Conservation (phyloP, 2,329 filamentous ascomycete species). For the Trichoderma sp. region DNA sequence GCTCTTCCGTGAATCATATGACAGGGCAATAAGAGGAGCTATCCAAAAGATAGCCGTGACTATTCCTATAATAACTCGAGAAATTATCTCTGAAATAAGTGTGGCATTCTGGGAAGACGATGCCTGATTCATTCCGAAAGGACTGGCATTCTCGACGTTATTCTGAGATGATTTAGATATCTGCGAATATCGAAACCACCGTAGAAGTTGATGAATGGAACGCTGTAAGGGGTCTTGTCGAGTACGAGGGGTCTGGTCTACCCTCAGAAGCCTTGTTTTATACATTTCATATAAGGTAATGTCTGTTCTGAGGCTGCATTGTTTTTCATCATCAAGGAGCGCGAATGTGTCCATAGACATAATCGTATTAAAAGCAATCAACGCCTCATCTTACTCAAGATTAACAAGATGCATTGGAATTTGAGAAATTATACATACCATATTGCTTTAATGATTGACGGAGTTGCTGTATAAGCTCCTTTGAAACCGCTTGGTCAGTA, state of each 20-base stretch:
- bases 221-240: not conserved
- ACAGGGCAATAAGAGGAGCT: not conserved
- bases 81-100: not conserved
- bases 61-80: not conserved
- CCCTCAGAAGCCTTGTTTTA: not conserved
- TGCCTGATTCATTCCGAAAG: not conserved
- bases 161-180: not conserved
- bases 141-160: not conserved
- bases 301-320: not conserved
- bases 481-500: not conserved
- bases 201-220: not conserved
- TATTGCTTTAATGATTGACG: not conserved
- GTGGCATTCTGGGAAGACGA: not conserved
- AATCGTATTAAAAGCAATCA: not conserved
- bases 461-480: not conserved
- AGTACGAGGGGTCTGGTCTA: not conserved
- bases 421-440: not conserved
- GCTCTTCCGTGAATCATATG: not conserved
- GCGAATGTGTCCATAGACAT: not conserved
- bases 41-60: not conserved
- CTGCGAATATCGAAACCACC: not conserved
- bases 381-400: not conserved
- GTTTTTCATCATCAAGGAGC: not conserved
- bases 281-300: not conserved
- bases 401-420: not conserved